phyloP scores from a whole-genome alignment of 2,329 filamentous ascomycete species.

The Elsinoe fawcettii region DNA sequence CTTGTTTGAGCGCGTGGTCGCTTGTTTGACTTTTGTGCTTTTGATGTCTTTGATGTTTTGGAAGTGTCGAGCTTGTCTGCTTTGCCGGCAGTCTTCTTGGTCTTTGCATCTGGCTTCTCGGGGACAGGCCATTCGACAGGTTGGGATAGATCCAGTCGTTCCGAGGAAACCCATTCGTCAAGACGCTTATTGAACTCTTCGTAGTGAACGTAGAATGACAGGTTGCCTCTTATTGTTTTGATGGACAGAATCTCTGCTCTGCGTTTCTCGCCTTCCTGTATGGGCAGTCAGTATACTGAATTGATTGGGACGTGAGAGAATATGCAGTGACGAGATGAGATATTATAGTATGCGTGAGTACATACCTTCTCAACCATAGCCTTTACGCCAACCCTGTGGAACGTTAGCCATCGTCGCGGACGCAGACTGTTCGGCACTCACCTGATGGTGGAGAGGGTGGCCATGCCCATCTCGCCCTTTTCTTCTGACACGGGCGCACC shows the following conservation, averaged over 20 bases:
- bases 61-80: slow-evolving; percentile 32
- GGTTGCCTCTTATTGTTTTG: slow-evolving; percentile 76
- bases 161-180: slow-evolving; percentile 79
- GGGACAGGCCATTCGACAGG: slow-evolving; percentile 96
- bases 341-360: too few relatives aligned
- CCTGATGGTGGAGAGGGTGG: slow-evolving; percentile 77
- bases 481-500: slow-evolving; percentile 21
- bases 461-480: slow-evolving; percentile 66
- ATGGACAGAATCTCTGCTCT: slow-evolving; percentile 97
- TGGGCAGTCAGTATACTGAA: background rate
- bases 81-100: slow-evolving; percentile 54
- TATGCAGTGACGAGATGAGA: slow-evolving; percentile 25
- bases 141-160: slow-evolving; percentile 74
- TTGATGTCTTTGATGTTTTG: slow-evolving; percentile 26
- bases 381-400: slow-evolving; percentile 55
- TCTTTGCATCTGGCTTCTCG: slow-evolving; percentile 82
- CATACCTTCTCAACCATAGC: slow-evolving; percentile 61
- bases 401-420: slow-evolving; percentile 19
- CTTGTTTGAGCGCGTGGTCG: slow-evolving; percentile 32
- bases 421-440: slow-evolving; percentile 37
- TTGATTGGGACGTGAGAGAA: slow-evolving; percentile 14
- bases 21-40: slow-evolving; percentile 41
- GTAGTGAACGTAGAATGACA: slow-evolving; percentile 93
- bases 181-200: slow-evolving; percentile 94
- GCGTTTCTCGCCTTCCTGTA: slow-evolving; percentile 68